A percentile compares a stretch with the other conserved stretches of the same genome.
These are phyloP conservation scores for Arachis stenosperma DNA, from an alignment of 306 rosid genomes.

Conservation along the genomic window DNA sequence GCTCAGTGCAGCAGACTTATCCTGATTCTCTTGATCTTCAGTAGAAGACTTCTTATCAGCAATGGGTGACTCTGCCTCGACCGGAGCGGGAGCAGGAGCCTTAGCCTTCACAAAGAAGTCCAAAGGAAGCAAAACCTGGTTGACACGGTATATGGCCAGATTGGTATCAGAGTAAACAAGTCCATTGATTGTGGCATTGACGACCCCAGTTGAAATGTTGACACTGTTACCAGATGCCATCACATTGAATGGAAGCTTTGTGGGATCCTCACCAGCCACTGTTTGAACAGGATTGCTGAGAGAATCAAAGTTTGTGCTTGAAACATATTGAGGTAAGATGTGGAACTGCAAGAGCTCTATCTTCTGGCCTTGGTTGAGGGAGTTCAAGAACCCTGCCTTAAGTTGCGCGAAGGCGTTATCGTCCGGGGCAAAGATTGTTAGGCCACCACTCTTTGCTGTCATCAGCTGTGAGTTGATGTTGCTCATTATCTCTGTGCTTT, in stretches of 20 bases:
- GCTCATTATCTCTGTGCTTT: conserved; percentile 42
- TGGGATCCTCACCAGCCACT: conserved; percentile 39
- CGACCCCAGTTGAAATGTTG: conserved; percentile 61
- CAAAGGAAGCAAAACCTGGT: conserved; percentile 62
- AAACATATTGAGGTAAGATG: conserved; percentile 41
- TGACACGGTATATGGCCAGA: conserved; percentile 58
- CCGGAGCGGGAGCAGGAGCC: conserved; percentile 53
- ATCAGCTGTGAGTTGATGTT: conserved; percentile 44
- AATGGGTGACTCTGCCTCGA: conserved; percentile 42
- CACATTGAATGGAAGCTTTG: conserved; percentile 51
- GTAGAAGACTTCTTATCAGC: conserved; percentile 39
- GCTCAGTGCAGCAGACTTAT: conserved; percentile 43
- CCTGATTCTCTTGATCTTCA: conserved; percentile 29
- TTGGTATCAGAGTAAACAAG: conserved; percentile 54
- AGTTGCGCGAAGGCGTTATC: conserved; percentile 40
- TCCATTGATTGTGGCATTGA: conserved; percentile 53
- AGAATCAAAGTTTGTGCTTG: conserved; percentile 44
- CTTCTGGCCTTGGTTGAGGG: conserved; percentile 36
- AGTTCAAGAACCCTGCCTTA: conserved; percentile 47
- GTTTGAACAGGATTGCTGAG: conserved; percentile 50
- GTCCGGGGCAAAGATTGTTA: conserved; percentile 42
- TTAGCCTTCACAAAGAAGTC: conserved; percentile 44
- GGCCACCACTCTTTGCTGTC: conserved; percentile 25
- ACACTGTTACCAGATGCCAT: conserved; percentile 49
- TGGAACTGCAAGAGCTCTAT: conserved; percentile 49